Evolutionary conservation across 768 basidiomycete genomes (phyloP).

Genomic region (Amanita rubescens): DNA sequence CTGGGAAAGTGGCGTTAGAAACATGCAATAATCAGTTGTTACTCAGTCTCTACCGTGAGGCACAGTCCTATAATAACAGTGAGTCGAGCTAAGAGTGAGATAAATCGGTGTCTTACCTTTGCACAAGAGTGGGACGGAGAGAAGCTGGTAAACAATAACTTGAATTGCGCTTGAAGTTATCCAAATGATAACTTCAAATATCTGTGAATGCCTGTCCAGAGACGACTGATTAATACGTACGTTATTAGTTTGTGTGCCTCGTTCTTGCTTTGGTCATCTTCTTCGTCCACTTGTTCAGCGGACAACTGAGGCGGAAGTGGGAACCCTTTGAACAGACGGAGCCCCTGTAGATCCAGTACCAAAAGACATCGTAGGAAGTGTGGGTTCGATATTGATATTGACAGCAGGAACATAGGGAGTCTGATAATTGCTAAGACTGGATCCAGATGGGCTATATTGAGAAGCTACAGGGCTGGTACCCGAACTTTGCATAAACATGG

Average conservation of each 20-base stretch:
- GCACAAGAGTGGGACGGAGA: constrained; percentile 80
- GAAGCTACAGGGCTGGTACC: constrained; percentile 30
- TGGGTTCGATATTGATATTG: constrained; percentile 49
- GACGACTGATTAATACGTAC: constrained; percentile 30
- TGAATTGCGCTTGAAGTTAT: constrained; percentile 82
- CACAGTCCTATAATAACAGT: constrained; percentile 46
- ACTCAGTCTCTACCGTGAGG: constrained; percentile 58
- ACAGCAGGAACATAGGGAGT: constrained; percentile 49
- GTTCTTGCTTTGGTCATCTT: constrained; percentile 63
- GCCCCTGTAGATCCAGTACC: constrained; percentile 23
- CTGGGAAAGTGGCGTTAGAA: constrained; percentile 31
- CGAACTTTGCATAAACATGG: constrained; percentile 53
- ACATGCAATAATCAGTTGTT: background rate
- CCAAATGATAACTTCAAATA: constrained; percentile 70
- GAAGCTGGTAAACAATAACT: constrained; percentile 86
- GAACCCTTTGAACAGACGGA: constrained; percentile 25
- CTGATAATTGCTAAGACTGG: constrained; percentile 34
- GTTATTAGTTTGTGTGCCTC: constrained; percentile 81
- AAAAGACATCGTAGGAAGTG: constrained; percentile 45
- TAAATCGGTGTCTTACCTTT: constrained; percentile 43
- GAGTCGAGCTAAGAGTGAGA: constrained; percentile 5
- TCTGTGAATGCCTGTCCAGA: constrained; percentile 2
- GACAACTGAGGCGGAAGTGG: constrained; percentile 19
- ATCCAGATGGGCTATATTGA: constrained; percentile 33
- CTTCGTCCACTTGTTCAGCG: constrained; percentile 47